Conservation (phyloP, 2,329 filamentous ascomycete species). For the Triangularia verruculosa region DNA sequence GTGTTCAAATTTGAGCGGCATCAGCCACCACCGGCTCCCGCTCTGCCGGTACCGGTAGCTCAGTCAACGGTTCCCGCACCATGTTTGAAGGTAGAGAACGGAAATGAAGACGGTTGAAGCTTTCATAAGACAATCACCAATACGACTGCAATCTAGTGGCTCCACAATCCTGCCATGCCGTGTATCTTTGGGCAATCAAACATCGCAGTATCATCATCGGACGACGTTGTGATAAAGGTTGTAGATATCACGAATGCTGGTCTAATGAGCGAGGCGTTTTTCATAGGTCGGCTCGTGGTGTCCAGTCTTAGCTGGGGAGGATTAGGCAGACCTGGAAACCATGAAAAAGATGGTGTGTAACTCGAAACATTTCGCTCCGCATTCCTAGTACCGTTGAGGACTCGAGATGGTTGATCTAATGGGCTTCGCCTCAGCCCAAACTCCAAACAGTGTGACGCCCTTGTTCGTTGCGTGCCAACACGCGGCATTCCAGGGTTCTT, state of each 20-base stretch:
- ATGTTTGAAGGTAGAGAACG: background rate
- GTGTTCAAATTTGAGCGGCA: background rate
- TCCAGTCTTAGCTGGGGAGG: background rate
- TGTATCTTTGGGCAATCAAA: background rate
- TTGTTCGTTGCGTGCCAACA: background rate
- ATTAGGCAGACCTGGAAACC: background rate
- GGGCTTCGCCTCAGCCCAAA: background rate
- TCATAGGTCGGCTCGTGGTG: background rate
- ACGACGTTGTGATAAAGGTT: background rate
- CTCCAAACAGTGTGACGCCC: background rate
- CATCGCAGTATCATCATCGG: background rate
- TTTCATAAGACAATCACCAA: background rate
- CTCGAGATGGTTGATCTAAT: background rate
- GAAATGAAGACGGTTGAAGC: background rate
- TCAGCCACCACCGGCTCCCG: background rate
- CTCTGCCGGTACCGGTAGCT: slow-evolving; percentile 3
- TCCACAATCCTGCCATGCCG: background rate
- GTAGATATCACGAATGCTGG: background rate
- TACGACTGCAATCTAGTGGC: background rate
- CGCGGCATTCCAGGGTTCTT: background rate
- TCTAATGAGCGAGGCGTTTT: background rate
- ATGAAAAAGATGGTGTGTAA: background rate
- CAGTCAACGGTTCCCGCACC: background rate
- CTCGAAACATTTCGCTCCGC: background rate
- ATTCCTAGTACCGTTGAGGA: background rate